Evolutionary conservation across 257 asterid species (phyloP).

Genomic region (Buddleja alternifolia): DNA sequence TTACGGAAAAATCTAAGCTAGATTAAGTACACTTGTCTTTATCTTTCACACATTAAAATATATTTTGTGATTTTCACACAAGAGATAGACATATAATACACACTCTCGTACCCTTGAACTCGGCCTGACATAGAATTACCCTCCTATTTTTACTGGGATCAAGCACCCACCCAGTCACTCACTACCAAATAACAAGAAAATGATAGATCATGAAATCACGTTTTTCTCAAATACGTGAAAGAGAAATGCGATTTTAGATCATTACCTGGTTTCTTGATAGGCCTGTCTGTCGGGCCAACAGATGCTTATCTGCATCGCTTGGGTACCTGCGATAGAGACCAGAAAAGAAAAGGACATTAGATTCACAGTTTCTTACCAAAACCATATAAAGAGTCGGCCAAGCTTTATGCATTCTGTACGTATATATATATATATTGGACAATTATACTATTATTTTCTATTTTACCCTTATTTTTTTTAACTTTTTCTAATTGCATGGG

Average conservation of each 20-base stretch:
- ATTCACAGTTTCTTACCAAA: conserved; percentile 43
- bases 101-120: no score
- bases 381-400: conserved; percentile 42
- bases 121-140: no score
- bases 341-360: conserved; percentile 61
- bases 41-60: no score
- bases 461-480: not conserved
- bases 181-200: not conserved
- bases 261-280: conserved; percentile 93
- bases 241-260: not conserved
- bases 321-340: conserved; percentile 95
- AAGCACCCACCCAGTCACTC: no score
- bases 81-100: no score
- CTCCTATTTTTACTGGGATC: no score
- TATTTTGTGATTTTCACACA: no score
- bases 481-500: conserved; percentile 38
- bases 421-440: conserved; percentile 9
- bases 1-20: no score
- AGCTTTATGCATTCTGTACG: conserved; percentile 41
- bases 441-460: not conserved
- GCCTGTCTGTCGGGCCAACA: conserved; percentile 98
- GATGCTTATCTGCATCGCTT: conserved; percentile 99
- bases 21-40: no score
- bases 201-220: not conserved
- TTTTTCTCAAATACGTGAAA: no score